phyloP scores from a whole-genome alignment of 1,139 yeast species.

The Debaryomyces sp. region DNA sequence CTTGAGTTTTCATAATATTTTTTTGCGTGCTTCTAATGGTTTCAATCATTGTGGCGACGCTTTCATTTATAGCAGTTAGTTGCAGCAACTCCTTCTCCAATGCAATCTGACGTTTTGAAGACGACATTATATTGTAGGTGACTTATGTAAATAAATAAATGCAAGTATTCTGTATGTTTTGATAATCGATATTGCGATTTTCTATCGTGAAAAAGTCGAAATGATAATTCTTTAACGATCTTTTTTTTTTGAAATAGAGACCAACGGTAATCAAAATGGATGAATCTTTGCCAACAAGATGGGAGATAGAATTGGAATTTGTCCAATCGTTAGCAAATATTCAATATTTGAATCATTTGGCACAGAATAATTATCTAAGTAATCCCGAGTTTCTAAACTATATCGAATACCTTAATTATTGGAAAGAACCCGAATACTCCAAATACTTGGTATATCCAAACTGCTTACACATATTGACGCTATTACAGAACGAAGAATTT shows the following conservation, averaged over 20 bases:
- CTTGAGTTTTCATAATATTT: conserved; percentile 34
- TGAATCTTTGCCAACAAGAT: conserved; percentile 61
- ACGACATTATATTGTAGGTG: conserved; percentile 5
- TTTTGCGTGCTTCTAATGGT: conserved; percentile 31
- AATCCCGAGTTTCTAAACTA: conserved; percentile 65
- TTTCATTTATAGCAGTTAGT: conserved; percentile 32
- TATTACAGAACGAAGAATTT: conserved; percentile 59
- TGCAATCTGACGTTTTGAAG: conserved; percentile 29
- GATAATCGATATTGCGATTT: conserved; percentile 3
- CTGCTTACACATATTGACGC: conserved; percentile 65
- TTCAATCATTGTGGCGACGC: conserved; percentile 30
- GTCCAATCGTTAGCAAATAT: conserved; percentile 83
- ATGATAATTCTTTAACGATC: neutral
- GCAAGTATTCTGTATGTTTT: neutral
- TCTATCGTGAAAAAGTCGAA: neutral
- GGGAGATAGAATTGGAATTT: conserved; percentile 84
- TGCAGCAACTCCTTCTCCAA: conserved; percentile 43
- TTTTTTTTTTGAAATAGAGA: neutral
- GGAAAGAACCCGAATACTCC: conserved; percentile 71
- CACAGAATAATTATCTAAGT: conserved; percentile 70
- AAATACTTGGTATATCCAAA: conserved; percentile 72
- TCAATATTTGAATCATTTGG: conserved; percentile 71
- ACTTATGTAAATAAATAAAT: neutral
- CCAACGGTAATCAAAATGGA: conserved; percentile 6
- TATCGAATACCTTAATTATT: conserved; percentile 68